These are phyloP conservation scores for Pinus albicaulis DNA, from an alignment of 75 land plant species.

Conservation along the genomic window DNA sequence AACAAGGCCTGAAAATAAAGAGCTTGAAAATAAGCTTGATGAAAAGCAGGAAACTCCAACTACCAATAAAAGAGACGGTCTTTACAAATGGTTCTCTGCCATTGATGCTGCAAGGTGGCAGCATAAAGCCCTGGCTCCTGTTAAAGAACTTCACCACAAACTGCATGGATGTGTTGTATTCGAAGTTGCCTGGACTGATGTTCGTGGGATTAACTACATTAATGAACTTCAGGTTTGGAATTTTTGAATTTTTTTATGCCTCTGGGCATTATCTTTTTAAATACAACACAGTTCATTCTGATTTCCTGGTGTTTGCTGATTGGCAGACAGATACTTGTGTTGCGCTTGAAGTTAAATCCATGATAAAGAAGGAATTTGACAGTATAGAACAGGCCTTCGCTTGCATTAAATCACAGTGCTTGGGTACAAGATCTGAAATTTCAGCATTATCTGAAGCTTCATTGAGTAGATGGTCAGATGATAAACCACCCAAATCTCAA, in stretches of 20 bases:
- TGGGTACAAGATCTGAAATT: constrained; percentile 30
- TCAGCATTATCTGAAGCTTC: constrained; percentile 9
- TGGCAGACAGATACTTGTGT: constrained; percentile 75
- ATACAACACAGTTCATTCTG: not conserved
- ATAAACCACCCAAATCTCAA: not conserved
- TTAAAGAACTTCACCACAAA: constrained; percentile 54
- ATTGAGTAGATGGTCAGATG: constrained; percentile 3
- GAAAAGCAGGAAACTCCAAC: constrained; percentile 11
- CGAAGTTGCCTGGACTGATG: constrained; percentile 74
- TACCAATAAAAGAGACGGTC: constrained; percentile 1
- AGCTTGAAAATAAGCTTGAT: not conserved
- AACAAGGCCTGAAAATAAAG: constrained; percentile 28
- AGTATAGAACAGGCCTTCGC: constrained; percentile 49
- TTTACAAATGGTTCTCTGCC: constrained; percentile 39
- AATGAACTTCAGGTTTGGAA: constrained; percentile 83
- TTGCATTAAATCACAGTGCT: constrained; percentile 34
- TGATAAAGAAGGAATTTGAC: constrained; percentile 77
- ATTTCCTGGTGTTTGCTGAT: constrained; percentile 16
- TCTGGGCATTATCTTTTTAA: constrained; percentile 1
- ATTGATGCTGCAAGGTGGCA: constrained; percentile 45
- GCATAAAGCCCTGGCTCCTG: constrained; percentile 45
- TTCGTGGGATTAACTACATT: constrained; percentile 75
- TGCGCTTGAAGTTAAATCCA: constrained; percentile 63
- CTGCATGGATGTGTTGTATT: constrained; percentile 81
- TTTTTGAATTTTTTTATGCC: not conserved